Evolutionary conservation across 495 filamentous ascomycete genomes (phyloP), one percentile per base, ranked within the genome.

Genomic region (Lasiosphaeria hispida): DNA sequence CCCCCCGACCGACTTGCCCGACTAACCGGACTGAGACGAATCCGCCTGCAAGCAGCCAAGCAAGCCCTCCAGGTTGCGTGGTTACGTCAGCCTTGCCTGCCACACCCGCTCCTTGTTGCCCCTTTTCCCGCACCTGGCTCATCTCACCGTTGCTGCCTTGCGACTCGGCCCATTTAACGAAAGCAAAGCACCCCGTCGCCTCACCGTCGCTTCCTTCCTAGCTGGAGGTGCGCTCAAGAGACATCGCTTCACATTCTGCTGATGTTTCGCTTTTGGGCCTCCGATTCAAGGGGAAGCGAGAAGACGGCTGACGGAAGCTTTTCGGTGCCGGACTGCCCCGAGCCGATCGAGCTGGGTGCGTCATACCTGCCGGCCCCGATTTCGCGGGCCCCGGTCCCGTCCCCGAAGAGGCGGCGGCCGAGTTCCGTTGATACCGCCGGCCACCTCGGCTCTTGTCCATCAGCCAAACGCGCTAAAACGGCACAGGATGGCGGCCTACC

Each of bases 211-310:
- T 59, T 51, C 48, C 62, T 41, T 40, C 44, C 38, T 55, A 19
- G 41, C 64, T 53, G 69, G 23, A 34, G 13, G 30, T 15, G 34
- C 30, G 10, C 47, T 19, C 15, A 11, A 48, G 30, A 56, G 23
- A 43, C 36, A 17, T 13, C 47, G 30, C 41, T 35, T 41, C 35
- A 33, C n/a, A 37, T 18, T 8, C 34, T 63, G 64, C 64, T 69
- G 64, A 78, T 79, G 76, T 78, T 77, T 69, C 72, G 72, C 61
- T 79, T 80, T 64, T 80, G 77, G 77, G 66, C 67, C 61, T 73
- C 75, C 61, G 75, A 78, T 53, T 65, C 74, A 13, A 74, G 72
- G 75, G 76, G 70, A 76, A 73, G 70, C 66, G 72, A 77, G 35
- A 77, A 72, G 69, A 65, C 72, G 51, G 52, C 47, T 44, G 60